Conservation (phyloP, 1,139 yeast species). For the Protomyces arabidopsidicola region DNA sequence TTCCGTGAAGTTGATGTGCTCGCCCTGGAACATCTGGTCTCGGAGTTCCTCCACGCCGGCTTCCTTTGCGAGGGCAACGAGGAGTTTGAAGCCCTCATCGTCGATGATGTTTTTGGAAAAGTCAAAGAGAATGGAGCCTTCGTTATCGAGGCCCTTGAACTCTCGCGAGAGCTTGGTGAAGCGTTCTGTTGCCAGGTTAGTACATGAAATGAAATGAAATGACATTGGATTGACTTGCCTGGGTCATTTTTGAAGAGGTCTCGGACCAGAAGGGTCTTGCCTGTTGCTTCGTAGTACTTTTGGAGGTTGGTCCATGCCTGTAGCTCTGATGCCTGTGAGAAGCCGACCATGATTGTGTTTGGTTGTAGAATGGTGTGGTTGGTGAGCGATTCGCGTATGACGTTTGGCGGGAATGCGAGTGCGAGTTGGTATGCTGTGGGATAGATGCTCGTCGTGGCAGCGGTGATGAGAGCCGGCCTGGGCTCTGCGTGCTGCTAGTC, state of each 20-base stretch:
- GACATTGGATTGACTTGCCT: neutral
- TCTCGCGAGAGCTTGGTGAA: slow-evolving; percentile 70
- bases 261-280: slow-evolving; percentile 65
- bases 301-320: slow-evolving; percentile 82
- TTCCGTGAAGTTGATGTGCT: slow-evolving; percentile 91
- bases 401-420: neutral
- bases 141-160: slow-evolving; percentile 59
- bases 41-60: slow-evolving; percentile 82
- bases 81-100: slow-evolving; percentile 66
- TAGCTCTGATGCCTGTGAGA: slow-evolving; percentile 66
- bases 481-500: no score
- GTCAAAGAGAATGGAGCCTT: slow-evolving; percentile 83
- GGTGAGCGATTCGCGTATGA: neutral
- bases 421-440: neutral
- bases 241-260: slow-evolving; percentile 73
- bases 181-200: slow-evolving; percentile 41
- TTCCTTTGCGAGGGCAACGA: slow-evolving; percentile 79
- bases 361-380: neutral
- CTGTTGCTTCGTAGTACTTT: slow-evolving; percentile 59
- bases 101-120: slow-evolving; percentile 89
- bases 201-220: neutral
- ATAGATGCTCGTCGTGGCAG: neutral
- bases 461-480: neutral
- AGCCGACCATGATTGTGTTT: slow-evolving; percentile 42
- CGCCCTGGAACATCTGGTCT: slow-evolving; percentile 87